These are phyloP conservation scores for Tetrapisispora iriomotensis DNA, from an alignment of 805 yeast species.

Conservation along the genomic window DNA sequence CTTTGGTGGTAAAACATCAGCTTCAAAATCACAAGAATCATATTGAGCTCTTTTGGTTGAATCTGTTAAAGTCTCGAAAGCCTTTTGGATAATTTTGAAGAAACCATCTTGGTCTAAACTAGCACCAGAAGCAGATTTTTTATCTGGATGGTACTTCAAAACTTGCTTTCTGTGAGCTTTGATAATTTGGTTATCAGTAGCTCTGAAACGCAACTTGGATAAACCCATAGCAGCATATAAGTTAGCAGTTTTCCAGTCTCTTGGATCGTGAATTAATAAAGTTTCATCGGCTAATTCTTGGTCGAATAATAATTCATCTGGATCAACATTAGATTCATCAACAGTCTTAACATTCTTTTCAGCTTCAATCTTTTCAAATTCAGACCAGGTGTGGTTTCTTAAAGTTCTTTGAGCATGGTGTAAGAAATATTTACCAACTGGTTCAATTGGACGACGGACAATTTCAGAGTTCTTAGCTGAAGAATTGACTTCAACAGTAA, in stretches of 20 bases:
- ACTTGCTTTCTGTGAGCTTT: slow-evolving; percentile 96
- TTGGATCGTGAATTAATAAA: slow-evolving; percentile 81
- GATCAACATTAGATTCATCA: slow-evolving; percentile 51
- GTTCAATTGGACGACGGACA: slow-evolving; percentile 79
- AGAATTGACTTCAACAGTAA: slow-evolving; percentile 43
- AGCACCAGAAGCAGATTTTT: slow-evolving; percentile 80
- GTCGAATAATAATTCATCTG: slow-evolving; percentile 42
- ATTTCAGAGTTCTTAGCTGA: slow-evolving; percentile 46
- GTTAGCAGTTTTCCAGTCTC: slow-evolving; percentile 97
- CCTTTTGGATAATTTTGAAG: slow-evolving; percentile 96
- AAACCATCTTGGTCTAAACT: slow-evolving; percentile 89
- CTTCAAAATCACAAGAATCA: slow-evolving; percentile 88
- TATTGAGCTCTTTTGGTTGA: slow-evolving; percentile 81
- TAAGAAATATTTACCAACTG: slow-evolving; percentile 90
- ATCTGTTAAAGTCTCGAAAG: slow-evolving; percentile 83
- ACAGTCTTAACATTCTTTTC: slow-evolving; percentile 68
- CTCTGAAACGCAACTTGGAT: slow-evolving; percentile 80
- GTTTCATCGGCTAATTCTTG: slow-evolving; percentile 64
- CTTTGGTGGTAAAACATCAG: slow-evolving; percentile 75
- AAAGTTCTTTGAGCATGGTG: slow-evolving; percentile 95
- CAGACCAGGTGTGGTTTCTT: slow-evolving; percentile 98
- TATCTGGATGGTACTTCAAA: slow-evolving; percentile 95
- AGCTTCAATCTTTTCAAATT: slow-evolving; percentile 88
- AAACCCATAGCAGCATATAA: slow-evolving; percentile 93
- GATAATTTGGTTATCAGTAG: slow-evolving; percentile 87